Evolutionary conservation across 352 stramenopile species (phyloP), one percentile per base, ranked within the genome.

Genomic region (Thraustochytrium sp.): DNA sequence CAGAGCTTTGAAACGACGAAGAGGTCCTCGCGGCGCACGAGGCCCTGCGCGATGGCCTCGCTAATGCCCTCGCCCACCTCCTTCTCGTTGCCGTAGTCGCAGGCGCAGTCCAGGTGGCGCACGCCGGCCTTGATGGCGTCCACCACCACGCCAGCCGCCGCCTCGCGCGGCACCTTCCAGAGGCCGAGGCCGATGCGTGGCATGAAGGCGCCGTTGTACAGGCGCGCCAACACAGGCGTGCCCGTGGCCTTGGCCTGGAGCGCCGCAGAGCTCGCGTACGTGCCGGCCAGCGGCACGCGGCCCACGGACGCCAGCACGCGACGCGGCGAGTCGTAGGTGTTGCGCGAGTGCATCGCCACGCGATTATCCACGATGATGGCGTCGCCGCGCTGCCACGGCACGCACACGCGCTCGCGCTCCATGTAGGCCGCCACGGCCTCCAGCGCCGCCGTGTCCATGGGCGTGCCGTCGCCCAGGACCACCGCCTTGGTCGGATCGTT

Each of bases 401-500:
- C 61, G 29, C 46, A 84, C n/a, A 87, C 84, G 51, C 88, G 88
- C 63, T 89, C 86, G 55, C 85, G 54, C 16, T 90, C 62, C 88
- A 91, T 91, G 49, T 89, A 91, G 16, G 87, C 74, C 23, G 86
- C 86, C 55, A 91, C 89, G 36, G 53, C 85, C 59, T 89, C 38
- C 31, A 90, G 59, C 42, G 88, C 78, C 34, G 82, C 54, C 13
- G 84, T 18, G 64, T 88, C 75, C 82, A 91, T 89, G 42, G 44
- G n/a, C 36, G 88, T 85, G 55, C 88, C 89, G 42, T 91, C 89
- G 23, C 86, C 89, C 84, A 89, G 89, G 34, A 89, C 77, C 23
- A 92, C 84, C 63, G 87, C 85, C 61, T 90, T 89, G 16, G 78
- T 86, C 13, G 85, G 74, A 85, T 91, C 87, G 75, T 92, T 91